Evolutionary conservation across 2,329 filamentous ascomycete species (phyloP).

Genomic region (Venturia oleaginea): DNA sequence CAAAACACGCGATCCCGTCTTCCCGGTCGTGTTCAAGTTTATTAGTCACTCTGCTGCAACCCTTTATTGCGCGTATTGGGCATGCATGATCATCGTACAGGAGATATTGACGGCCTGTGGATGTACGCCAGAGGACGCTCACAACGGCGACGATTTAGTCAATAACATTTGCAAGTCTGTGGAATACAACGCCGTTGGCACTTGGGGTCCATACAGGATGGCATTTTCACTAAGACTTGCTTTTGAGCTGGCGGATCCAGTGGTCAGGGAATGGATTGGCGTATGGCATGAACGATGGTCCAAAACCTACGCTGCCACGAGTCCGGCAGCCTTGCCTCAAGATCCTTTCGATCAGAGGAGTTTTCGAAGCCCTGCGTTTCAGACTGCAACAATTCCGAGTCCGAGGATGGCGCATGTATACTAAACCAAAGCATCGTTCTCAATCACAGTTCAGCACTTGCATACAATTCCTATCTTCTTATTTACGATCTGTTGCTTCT

Average conservation of each 20-base stretch:
- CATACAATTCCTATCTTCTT: background rate
- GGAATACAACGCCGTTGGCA: conserved; percentile 5
- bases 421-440: background rate
- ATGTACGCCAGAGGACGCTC: background rate
- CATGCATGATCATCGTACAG: conserved; percentile 9
- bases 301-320: conserved; percentile 11
- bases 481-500: background rate
- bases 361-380: background rate
- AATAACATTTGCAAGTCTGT: conserved; percentile 11
- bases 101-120: conserved; percentile 1
- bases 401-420: background rate
- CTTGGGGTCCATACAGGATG: conserved; percentile 4
- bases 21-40: conserved; percentile 7
- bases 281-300: background rate
- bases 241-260: background rate
- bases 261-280: conserved; percentile 7
- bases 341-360: conserved; percentile 4
- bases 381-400: background rate
- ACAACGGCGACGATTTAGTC: conserved; percentile 1
- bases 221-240: conserved; percentile 7
- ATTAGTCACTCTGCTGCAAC: background rate
- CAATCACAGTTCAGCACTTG: background rate
- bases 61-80: conserved; percentile 3
- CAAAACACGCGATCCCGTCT: conserved; percentile 5
- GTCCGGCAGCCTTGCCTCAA: conserved; percentile 1